Evolutionary conservation across 108 stramenopile species (phyloP).

Genomic region (Chaetoceros muelleri): DNA sequence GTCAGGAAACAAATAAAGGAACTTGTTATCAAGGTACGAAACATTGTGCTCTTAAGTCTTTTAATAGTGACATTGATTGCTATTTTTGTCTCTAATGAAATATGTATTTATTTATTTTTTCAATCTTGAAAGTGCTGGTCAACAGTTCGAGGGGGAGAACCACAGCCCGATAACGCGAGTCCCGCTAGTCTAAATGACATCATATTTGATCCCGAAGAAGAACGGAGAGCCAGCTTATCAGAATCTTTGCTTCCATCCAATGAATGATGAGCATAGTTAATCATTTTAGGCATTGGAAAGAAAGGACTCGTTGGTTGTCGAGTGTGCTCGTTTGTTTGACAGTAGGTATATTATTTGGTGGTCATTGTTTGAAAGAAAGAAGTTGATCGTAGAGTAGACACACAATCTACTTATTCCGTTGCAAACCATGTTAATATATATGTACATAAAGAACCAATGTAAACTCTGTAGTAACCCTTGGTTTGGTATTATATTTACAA

Average conservation of each 20-base stretch:
- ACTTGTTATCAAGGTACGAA: neutral
- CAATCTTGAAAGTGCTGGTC: neutral
- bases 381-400: too few relatives aligned
- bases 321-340: too few relatives aligned
- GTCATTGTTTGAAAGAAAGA: too few relatives aligned
- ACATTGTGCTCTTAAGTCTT: neutral
- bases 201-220: neutral
- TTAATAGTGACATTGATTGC: neutral
- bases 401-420: neutral
- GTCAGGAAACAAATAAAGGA: neutral
- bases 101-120: too few relatives aligned
- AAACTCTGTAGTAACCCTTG: neutral
- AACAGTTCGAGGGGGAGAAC: neutral
- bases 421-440: neutral
- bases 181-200: neutral
- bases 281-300: too few relatives aligned
- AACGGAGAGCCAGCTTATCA: neutral
- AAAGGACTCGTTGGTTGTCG: too few relatives aligned
- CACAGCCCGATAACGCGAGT: neutral
- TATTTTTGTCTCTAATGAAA: neutral
- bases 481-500: conserved; percentile 25
- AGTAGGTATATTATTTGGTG: too few relatives aligned
- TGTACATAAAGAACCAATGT: neutral
- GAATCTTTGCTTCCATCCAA: neutral
- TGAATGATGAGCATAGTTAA: too few relatives aligned